phyloP scores from a whole-genome alignment of 2,329 filamentous ascomycete genomes.

The Colletotrichum shisoi region DNA sequence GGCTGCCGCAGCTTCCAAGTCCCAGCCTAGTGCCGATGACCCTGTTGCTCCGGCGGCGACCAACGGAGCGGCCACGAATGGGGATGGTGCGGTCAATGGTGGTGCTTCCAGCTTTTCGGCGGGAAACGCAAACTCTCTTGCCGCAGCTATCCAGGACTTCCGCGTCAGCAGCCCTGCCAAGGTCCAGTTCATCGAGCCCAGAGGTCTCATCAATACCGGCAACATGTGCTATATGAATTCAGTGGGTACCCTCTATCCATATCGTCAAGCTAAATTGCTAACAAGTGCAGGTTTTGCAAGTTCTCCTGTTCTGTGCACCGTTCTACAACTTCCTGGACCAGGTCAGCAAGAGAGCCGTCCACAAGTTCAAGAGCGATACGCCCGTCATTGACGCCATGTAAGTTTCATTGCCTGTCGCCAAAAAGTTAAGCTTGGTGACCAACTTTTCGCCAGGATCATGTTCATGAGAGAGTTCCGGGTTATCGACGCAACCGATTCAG shows the following conservation, averaged over 20 bases:
- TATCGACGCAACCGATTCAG: constrained; percentile 78
- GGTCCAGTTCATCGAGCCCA: constrained; percentile 85
- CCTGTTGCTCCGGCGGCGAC: constrained; percentile 29
- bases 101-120: constrained; percentile 18
- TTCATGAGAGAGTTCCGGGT: constrained; percentile 92
- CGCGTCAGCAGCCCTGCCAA: constrained; percentile 70
- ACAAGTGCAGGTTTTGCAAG: constrained; percentile 80
- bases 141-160: constrained; percentile 79
- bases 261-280: background rate
- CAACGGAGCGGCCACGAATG: constrained; percentile 34
- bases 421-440: constrained; percentile 3
- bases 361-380: constrained; percentile 95
- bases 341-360: constrained; percentile 79
- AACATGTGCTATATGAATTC: constrained; percentile 99
- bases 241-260: constrained; percentile 61
- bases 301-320: constrained; percentile 89
- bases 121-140: constrained; percentile 63
- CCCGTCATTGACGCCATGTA: constrained; percentile 93
- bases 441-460: constrained; percentile 72
- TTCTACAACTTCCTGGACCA: constrained; percentile 95
- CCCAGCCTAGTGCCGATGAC: constrained; percentile 41
- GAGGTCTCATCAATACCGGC: constrained; percentile 93
- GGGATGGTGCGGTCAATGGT: constrained; percentile 35
- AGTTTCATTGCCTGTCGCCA: constrained; percentile 49
- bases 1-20: constrained; percentile 38